phyloP scores from a whole-genome alignment of 768 basidiomycete species.

The Auricularia sp. region DNA sequence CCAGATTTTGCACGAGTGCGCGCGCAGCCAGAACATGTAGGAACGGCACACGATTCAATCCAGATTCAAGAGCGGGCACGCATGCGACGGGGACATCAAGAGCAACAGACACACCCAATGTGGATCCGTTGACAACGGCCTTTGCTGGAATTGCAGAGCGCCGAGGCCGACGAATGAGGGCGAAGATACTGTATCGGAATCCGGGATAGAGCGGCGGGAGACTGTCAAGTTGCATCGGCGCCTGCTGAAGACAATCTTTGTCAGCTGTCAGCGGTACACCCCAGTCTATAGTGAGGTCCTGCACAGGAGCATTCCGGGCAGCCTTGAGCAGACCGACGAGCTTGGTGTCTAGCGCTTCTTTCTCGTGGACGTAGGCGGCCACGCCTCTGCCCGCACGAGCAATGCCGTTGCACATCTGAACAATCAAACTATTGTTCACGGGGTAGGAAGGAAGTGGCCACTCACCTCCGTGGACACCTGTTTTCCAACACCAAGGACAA shows the following conservation, averaged over 20 bases:
- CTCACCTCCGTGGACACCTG: slow-evolving; percentile 28
- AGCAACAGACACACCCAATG: slow-evolving; percentile 3
- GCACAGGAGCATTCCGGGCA: slow-evolving; percentile 36
- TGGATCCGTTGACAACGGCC: slow-evolving; percentile 3
- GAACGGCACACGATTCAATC: slow-evolving; percentile 19
- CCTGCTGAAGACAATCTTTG: slow-evolving; percentile 5
- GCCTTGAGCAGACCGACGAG: slow-evolving; percentile 41
- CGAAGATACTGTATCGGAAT: slow-evolving; percentile 10
- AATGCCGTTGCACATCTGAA: slow-evolving; percentile 39
- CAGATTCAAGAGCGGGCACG: background rate
- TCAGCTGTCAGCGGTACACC: slow-evolving; percentile 2
- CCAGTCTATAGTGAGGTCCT: slow-evolving; percentile 43
- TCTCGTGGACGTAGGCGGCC: slow-evolving; percentile 33
- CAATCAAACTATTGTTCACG: too few relatives aligned
- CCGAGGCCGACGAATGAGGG: slow-evolving; percentile 2
- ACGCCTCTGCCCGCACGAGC: slow-evolving; percentile 44
- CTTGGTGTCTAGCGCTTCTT: slow-evolving; percentile 39
- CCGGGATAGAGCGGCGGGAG: slow-evolving; percentile 5
- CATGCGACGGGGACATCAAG: slow-evolving; percentile 9
- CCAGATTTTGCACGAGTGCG: slow-evolving; percentile 42
- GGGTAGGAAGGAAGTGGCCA: background rate
- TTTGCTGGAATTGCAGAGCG: background rate
- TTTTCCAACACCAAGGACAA: slow-evolving; percentile 48
- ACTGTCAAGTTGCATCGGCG: slow-evolving; percentile 1
- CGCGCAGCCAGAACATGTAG: slow-evolving; percentile 49